Percentiles rank a stretch among this genome's conserved stretches.
Evolutionary conservation across 2,329 filamentous ascomycete species (phyloP).

Genomic region (Verticillium longisporum): DNA sequence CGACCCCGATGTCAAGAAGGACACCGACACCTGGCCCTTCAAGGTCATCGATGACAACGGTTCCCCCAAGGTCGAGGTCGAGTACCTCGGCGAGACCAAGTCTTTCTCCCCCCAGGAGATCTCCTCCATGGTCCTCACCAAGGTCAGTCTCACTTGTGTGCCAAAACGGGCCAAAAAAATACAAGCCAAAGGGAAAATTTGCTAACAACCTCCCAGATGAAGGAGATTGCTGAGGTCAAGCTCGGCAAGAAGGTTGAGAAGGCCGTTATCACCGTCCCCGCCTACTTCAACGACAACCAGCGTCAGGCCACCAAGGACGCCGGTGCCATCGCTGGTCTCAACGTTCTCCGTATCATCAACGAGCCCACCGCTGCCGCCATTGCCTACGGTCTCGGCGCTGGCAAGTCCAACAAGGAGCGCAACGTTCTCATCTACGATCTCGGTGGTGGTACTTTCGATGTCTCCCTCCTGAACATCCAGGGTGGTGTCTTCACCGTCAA

Average conservation of each 20-base stretch:
- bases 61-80: conserved; percentile 87
- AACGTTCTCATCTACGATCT: conserved; percentile 99
- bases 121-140: conserved; percentile 96
- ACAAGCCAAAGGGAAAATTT: background rate
- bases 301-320: conserved; percentile 99
- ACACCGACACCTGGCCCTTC: conserved; percentile 98
- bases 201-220: conserved; percentile 61
- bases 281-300: conserved; percentile 99
- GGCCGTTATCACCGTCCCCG: conserved; percentile 96
- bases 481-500: conserved; percentile 99
- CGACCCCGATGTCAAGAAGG: conserved; percentile 96
- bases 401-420: conserved; percentile 95
- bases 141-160: conserved; percentile 52
- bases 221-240: conserved; percentile 97
- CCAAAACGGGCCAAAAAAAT: background rate
- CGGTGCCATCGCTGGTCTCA: conserved; percentile 92
- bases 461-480: conserved; percentile 97
- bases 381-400: conserved; percentile 92
- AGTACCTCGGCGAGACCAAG: conserved; percentile 94
- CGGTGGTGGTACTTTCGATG: conserved; percentile 99
- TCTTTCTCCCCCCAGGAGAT: conserved; percentile 97
- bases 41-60: conserved; percentile 88
- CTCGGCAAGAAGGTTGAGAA: conserved; percentile 98
- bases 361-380: conserved; percentile 98
- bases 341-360: conserved; percentile 99